phyloP scores from a whole-genome alignment of 495 filamentous ascomycete genomes.

The Penicillium simplicissimum region DNA sequence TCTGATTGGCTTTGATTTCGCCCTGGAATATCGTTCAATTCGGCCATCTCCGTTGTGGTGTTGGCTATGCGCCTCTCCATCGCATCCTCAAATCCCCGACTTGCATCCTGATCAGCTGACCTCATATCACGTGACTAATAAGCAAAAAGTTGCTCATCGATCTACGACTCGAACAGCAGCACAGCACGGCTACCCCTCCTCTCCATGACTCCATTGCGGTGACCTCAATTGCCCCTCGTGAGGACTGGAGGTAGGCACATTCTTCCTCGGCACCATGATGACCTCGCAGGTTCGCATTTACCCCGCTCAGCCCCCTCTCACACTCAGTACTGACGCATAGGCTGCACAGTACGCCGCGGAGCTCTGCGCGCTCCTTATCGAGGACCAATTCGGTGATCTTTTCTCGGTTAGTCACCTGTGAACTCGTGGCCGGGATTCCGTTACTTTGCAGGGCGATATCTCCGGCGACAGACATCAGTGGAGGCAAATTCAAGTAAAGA shows the following conservation, averaged over 20 bases:
- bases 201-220: conserved; percentile 55
- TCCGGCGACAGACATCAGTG: not conserved
- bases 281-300: conserved; percentile 52
- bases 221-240: conserved; percentile 67
- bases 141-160: conserved; percentile 35
- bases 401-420: conserved; percentile 67
- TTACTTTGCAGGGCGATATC: not conserved
- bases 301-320: conserved; percentile 8
- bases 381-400: conserved; percentile 85
- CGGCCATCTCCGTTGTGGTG: not conserved
- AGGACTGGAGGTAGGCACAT: conserved; percentile 60
- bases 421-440: conserved; percentile 8
- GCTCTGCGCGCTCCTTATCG: conserved; percentile 85
- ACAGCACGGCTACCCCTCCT: conserved; percentile 1
- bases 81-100: conserved; percentile 2
- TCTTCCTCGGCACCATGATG: conserved; percentile 56
- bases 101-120: conserved; percentile 32
- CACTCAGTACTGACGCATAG: conserved; percentile 24
- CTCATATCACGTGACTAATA: conserved; percentile 40
- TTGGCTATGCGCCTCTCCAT: not conserved
- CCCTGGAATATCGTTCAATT: not conserved
- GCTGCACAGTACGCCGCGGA: conserved; percentile 62
- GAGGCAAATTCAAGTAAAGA: not conserved
- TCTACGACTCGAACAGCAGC: conserved; percentile 4
- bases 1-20: not conserved